Evolutionary conservation across 371 early-diverging fungal genomes (phyloP), one percentile per base, ranked within the genome.

Genomic region (Actinomucor elegans): DNA sequence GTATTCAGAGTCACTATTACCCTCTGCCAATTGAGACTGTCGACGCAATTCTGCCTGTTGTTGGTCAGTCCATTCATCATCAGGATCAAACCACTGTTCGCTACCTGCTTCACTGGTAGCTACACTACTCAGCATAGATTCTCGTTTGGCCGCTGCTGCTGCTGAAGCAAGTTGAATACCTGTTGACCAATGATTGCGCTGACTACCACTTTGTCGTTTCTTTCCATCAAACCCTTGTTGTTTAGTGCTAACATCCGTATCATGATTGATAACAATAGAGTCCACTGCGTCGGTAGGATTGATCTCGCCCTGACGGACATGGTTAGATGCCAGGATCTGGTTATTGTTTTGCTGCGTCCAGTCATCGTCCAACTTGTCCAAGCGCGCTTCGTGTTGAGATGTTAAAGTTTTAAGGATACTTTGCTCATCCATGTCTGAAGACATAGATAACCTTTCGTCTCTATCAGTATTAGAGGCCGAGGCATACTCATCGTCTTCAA

Each of bases 171-270:
- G 41, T 35, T 65, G 59, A 5, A 62, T 59, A 2, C 70, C 70
- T 12, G 44, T 48, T 2, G 70, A 66, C 70, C 70, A 69, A 45
- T 69, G 66, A 8, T 60, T 66, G 8, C 66, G 56, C 20, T 66
- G 70, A 35, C 66, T 69, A 5, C 70, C 66, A 28, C 70, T 69
- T 28, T 52, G 50, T 27, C 70, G 45, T 20, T 56, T 56, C 31
- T 42, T 42, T 12, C 9, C 34, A 12, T 32, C 41, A n/a, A n/a
- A n/a, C n/a, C n/a, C n/a, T n/a, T n/a, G n/a, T n/a, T n/a, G n/a
- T n/a, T n/a, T n/a, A n/a, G n/a, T n/a, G n/a, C n/a, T n/a, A n/a
- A n/a, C n/a, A n/a, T n/a, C n/a, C n/a, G n/a, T n/a, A n/a, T n/a
- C n/a, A n/a, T n/a, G n/a, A n/a, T n/a, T n/a, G n/a, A n/a, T n/a